A percentile compares a stretch with the other conserved stretches of the same genome.
phyloP scores from a whole-genome alignment of 1,284 basidiomycete genomes.

The Athelia sp. region DNA sequence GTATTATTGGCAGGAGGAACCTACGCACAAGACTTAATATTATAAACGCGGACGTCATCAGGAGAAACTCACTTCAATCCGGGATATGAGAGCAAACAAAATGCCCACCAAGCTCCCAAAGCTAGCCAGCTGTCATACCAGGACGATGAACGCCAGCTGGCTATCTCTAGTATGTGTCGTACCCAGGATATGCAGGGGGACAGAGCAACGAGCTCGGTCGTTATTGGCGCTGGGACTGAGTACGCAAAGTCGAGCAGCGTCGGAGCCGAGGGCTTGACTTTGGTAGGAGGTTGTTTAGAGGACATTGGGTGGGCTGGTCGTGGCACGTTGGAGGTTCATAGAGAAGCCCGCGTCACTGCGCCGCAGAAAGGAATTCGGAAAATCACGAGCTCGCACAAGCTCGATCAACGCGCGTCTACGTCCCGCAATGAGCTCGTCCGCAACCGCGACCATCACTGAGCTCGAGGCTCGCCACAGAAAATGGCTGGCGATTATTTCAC shows the following conservation, averaged over 20 bases:
- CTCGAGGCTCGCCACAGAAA: too few species aligned
- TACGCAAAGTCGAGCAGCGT: neutral
- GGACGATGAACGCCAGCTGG: conserved; percentile 58
- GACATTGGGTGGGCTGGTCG: too few species aligned
- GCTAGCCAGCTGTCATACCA: neutral
- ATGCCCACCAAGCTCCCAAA: neutral
- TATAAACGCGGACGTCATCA: neutral
- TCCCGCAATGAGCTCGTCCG: too few species aligned
- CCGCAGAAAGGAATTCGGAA: too few species aligned
- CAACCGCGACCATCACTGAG: too few species aligned
- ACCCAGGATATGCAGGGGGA: conserved; percentile 47
- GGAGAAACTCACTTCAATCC: neutral
- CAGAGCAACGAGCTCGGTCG: conserved; percentile 51
- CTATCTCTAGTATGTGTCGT: conserved; percentile 46
- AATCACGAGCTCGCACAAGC: too few species aligned
- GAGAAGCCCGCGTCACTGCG: too few species aligned
- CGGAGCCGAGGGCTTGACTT: neutral
- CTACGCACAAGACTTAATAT: neutral
- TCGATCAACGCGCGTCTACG: too few species aligned
- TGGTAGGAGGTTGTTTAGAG: too few species aligned
- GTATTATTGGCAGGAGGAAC: neutral
- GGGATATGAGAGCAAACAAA: neutral
- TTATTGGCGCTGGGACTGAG: conserved; percentile 53
- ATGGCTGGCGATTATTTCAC: too few species aligned
- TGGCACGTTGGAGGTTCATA: too few species aligned